These are phyloP conservation scores for Aquilaria sinensis DNA, from an alignment of 345 rosid species.

Conservation along the genomic window DNA sequence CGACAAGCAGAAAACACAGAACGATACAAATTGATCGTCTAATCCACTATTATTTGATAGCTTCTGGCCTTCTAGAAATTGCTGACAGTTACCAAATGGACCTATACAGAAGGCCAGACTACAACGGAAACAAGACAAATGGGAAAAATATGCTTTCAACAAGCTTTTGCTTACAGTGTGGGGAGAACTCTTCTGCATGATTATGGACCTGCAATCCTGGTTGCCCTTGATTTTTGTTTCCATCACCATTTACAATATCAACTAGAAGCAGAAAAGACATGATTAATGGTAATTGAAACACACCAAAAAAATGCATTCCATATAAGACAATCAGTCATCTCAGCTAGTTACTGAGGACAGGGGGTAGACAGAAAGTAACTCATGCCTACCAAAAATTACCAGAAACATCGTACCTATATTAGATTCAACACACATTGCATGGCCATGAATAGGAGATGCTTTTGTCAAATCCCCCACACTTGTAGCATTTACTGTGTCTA, in stretches of 20 bases:
- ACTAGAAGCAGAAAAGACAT: slow-evolving; percentile 19
- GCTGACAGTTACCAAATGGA: no score
- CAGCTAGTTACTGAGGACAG: background rate
- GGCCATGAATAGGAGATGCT: no score
- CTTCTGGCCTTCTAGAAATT: no score
- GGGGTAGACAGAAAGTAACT: no score
- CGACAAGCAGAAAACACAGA: no score
- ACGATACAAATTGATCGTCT: no score
- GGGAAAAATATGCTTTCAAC: slow-evolving; percentile 5
- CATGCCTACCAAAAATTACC: no score
- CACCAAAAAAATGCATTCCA: background rate
- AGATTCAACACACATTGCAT: slow-evolving; percentile 12
- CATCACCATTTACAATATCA: slow-evolving; percentile 19
- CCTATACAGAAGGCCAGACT: no score
- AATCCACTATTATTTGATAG: no score
- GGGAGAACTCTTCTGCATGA: slow-evolving; percentile 19
- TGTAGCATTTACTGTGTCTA: slow-evolving; percentile 17
- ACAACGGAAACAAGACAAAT: no score
- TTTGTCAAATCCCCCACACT: background rate
- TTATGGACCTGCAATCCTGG: slow-evolving; percentile 19
- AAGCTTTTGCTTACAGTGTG: slow-evolving; percentile 29
- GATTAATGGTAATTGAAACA: slow-evolving; percentile 1
- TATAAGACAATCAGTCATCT: background rate
- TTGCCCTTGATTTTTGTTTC: slow-evolving; percentile 25
- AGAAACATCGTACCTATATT: slow-evolving; percentile 10